A percentile compares a stretch with the other conserved stretches of the same genome.
Evolutionary conservation across 2,329 filamentous ascomycete species (phyloP).

Genomic region (Aspergillus amoenus): DNA sequence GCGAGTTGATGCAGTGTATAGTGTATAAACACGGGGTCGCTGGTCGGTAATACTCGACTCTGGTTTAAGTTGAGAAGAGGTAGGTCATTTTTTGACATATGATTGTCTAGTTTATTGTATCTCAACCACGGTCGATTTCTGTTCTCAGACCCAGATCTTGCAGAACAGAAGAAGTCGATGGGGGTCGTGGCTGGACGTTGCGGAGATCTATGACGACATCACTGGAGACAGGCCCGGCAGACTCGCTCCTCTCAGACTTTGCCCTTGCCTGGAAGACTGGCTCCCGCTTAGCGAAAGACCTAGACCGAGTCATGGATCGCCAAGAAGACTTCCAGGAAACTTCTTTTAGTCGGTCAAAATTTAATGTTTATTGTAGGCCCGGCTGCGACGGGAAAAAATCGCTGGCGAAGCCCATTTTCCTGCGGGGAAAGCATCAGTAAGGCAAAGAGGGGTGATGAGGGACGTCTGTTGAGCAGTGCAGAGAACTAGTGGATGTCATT

Average conservation of each 20-base stretch:
- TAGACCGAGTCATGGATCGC: neutral
- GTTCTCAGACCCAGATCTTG: neutral
- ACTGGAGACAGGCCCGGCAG: neutral
- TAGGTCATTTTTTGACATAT: neutral
- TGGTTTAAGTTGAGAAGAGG: neutral
- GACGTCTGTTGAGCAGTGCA: neutral
- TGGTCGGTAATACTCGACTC: too few relatives aligned
- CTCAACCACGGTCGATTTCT: neutral
- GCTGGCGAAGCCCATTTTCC: neutral
- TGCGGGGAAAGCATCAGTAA: neutral
- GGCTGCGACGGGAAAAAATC: neutral
- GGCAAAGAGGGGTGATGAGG: neutral
- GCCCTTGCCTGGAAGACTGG: neutral
- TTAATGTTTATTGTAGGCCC: neutral
- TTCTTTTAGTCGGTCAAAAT: neutral
- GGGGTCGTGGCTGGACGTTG: neutral
- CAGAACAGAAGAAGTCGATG: neutral
- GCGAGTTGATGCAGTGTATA: neutral
- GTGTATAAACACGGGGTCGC: neutral
- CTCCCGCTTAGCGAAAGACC: neutral
- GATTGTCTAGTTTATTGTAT: neutral
- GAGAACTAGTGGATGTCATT: neutral
- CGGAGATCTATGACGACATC: constrained; percentile 5
- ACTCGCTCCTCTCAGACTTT: neutral
- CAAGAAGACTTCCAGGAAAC: neutral